Evolutionary conservation across 176 grass and related monocot genomes (phyloP).

Genomic region (Oryza rufipogon): DNA sequence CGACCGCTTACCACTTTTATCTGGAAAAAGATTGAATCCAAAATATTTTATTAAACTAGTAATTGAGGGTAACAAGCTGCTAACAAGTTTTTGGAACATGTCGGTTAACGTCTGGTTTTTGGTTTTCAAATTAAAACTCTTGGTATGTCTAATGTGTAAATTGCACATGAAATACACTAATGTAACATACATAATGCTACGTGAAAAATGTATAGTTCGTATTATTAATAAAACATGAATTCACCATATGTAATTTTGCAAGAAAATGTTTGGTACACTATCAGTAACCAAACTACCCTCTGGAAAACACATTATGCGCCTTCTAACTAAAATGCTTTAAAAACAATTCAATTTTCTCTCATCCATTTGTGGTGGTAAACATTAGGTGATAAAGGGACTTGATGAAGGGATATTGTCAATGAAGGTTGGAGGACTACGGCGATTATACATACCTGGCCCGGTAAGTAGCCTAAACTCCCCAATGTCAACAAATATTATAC

Average conservation of each 20-base stretch:
- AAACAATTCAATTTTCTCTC: not conserved
- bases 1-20: too few relatives aligned
- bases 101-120: not conserved
- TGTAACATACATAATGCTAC: too few relatives aligned
- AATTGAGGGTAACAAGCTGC: not conserved
- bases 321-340: not conserved
- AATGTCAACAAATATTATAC: not conserved
- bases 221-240: too few relatives aligned
- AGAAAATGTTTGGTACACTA: not conserved
- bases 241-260: too few relatives aligned
- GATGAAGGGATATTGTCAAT: slow-evolving; percentile 92
- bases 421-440: slow-evolving; percentile 90
- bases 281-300: too few relatives aligned
- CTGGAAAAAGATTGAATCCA: too few relatives aligned
- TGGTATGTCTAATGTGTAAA: not conserved
- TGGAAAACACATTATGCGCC: too few relatives aligned
- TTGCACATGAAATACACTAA: not conserved
- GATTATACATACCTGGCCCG: slow-evolving; percentile 85
- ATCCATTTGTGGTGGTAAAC: not conserved
- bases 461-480: slow-evolving; percentile 44
- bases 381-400: slow-evolving; percentile 88
- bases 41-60: not conserved
- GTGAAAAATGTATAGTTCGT: too few relatives aligned
- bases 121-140: not conserved
- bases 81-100: not conserved